phyloP scores from a whole-genome alignment of 2,329 filamentous ascomycete species.

The Pyrenochaeta sp. region DNA sequence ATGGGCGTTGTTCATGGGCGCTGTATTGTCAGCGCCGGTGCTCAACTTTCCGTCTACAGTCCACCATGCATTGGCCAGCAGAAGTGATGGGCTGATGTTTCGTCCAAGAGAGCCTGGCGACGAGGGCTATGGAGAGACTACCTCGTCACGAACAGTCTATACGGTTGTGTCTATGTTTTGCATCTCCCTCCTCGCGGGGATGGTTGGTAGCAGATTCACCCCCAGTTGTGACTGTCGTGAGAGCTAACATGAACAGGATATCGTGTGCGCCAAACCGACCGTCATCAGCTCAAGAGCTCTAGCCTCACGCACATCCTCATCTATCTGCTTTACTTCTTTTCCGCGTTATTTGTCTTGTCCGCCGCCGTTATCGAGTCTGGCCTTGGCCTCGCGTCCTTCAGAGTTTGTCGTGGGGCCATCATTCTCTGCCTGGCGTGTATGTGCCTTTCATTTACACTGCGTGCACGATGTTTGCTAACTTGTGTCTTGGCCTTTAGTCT shows the following conservation, averaged over 20 bases:
- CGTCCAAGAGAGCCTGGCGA: neutral
- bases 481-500: slow-evolving; percentile 7
- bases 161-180: slow-evolving; percentile 31
- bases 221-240: neutral
- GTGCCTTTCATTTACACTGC: slow-evolving; percentile 33
- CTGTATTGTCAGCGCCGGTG: neutral
- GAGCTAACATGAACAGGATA: slow-evolving; percentile 20
- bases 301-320: slow-evolving; percentile 40
- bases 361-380: slow-evolving; percentile 45
- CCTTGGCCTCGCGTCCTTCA: slow-evolving; percentile 33
- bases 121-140: slow-evolving; percentile 7
- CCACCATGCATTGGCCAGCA: neutral
- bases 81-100: neutral
- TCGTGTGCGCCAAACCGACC: slow-evolving; percentile 18
- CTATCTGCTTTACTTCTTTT: slow-evolving; percentile 44
- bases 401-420: slow-evolving; percentile 45
- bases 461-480: neutral
- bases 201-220: slow-evolving; percentile 27
- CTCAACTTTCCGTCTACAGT: neutral
- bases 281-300: slow-evolving; percentile 1
- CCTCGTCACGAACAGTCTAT: slow-evolving; percentile 15
- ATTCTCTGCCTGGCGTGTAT: slow-evolving; percentile 47
- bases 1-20: neutral
- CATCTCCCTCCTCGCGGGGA: slow-evolving; percentile 36
- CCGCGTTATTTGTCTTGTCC: slow-evolving; percentile 46